Conservation (phyloP, 257 asterid genomes). For the Scutellaria baicalensis region DNA sequence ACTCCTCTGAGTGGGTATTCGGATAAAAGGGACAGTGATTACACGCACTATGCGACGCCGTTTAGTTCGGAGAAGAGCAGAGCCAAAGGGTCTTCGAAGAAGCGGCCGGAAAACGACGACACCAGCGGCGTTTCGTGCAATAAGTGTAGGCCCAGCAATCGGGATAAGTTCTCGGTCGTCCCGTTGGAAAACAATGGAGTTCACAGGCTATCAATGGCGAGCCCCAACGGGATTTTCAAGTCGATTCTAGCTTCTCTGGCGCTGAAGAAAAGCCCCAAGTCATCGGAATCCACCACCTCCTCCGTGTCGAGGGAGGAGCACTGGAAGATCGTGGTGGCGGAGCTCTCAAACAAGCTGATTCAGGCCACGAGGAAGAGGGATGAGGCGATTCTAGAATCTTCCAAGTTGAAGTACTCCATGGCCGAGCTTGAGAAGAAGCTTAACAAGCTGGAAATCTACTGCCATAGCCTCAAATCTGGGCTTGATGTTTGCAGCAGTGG, state of each 20-base stretch:
- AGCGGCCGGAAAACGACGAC: conserved; percentile 28
- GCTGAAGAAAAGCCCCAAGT: conserved; percentile 53
- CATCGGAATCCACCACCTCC: conserved; percentile 29
- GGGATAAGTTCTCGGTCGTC: conserved; percentile 61
- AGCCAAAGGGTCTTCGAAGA: conserved; percentile 21
- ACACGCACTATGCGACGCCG: conserved; percentile 51
- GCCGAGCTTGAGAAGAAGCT: conserved; percentile 91
- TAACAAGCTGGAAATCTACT: conserved; percentile 77
- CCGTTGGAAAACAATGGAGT: conserved; percentile 45
- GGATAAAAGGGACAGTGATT: conserved; percentile 22
- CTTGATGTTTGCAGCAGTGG: conserved; percentile 41
- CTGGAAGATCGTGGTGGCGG: conserved; percentile 75
- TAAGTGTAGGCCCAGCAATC: conserved; percentile 74
- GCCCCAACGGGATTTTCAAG: conserved; percentile 76
- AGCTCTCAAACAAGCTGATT: conserved; percentile 70
- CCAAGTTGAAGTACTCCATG: conserved; percentile 71
- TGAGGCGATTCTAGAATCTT: conserved; percentile 81
- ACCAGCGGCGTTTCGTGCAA: conserved; percentile 60
- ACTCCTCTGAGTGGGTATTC: conserved; percentile 44
- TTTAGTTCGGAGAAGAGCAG: conserved; percentile 27
- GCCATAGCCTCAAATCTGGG: conserved; percentile 70
- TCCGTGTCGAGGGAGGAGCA: conserved; percentile 52
- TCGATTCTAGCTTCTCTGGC: conserved; percentile 54
- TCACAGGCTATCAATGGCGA: conserved; percentile 36
- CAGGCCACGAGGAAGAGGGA: conserved; percentile 73